These are phyloP conservation scores for Pholiota microspora DNA, from an alignment of 768 basidiomycete species.

Conservation along the genomic window DNA sequence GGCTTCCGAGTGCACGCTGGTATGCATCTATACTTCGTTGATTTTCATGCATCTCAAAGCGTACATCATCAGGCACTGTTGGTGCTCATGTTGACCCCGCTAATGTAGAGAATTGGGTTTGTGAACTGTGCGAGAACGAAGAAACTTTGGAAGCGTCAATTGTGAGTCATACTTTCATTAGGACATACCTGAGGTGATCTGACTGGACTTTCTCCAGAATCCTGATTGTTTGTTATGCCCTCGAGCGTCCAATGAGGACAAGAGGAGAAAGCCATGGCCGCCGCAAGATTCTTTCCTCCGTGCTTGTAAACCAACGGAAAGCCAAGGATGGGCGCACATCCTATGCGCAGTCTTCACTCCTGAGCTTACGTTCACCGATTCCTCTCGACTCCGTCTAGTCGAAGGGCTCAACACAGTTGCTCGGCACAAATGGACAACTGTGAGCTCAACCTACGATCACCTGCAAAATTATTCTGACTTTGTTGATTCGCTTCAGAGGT, in stretches of 20 bases:
- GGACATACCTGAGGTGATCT: constrained; percentile 3
- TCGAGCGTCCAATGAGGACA: constrained; percentile 47
- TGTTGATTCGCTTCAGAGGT: constrained; percentile 57
- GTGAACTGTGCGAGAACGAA: constrained; percentile 86
- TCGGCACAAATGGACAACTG: constrained; percentile 68
- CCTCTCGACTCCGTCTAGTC: constrained; percentile 67
- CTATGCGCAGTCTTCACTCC: constrained; percentile 87
- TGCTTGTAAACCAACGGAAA: constrained; percentile 87
- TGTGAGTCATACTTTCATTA: constrained; percentile 45
- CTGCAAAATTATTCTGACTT: not conserved
- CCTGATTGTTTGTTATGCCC: constrained; percentile 88
- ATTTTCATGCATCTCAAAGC: not conserved
- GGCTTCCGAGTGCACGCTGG: constrained; percentile 80
- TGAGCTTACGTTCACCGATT: constrained; percentile 82
- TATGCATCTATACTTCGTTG: constrained; percentile 24
- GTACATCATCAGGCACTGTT: constrained; percentile 26
- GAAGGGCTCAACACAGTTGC: constrained; percentile 83
- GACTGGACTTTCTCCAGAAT: constrained; percentile 49
- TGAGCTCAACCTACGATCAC: constrained; percentile 34
- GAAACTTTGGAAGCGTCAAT: constrained; percentile 79
- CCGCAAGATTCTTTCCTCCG: constrained; percentile 66
- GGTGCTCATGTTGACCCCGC: constrained; percentile 68
- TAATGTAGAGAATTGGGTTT: constrained; percentile 73
- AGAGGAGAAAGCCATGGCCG: constrained; percentile 43
- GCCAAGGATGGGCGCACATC: constrained; percentile 89